phyloP scores from a whole-genome alignment of 495 filamentous ascomycete species.

The Xylaria cubensis region DNA sequence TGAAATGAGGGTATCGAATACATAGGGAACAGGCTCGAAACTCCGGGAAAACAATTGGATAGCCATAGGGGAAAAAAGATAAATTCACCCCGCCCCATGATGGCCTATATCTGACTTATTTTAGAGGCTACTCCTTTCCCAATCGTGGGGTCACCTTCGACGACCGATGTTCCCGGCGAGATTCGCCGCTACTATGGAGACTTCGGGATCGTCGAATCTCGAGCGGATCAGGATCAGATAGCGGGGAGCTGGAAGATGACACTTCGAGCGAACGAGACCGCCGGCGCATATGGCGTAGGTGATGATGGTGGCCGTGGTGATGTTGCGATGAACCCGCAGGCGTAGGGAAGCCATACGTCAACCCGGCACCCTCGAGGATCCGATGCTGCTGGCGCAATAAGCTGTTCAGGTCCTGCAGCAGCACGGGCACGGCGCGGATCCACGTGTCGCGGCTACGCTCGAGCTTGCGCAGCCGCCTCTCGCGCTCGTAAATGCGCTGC shows the following conservation, averaged over 20 bases:
- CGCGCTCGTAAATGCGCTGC: constrained; percentile 43
- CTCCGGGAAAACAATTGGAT: neutral
- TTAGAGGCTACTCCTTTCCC: neutral
- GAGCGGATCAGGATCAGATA: constrained; percentile 1
- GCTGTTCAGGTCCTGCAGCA: constrained; percentile 43
- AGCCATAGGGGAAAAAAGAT: neutral
- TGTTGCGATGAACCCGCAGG: neutral
- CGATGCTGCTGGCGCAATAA: constrained; percentile 33
- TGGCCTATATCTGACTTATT: neutral
- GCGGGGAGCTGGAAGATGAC: constrained; percentile 2
- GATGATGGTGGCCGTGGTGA: neutral
- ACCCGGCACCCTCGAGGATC: constrained; percentile 15
- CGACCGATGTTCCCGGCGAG: neutral
- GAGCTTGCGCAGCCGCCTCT: constrained; percentile 40
- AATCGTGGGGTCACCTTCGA: neutral
- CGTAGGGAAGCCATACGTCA: neutral
- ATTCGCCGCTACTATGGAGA: constrained; percentile 5
- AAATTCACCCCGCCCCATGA: neutral
- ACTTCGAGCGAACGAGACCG: constrained; percentile 20
- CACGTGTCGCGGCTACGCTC: constrained; percentile 43
- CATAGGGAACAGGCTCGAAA: neutral
- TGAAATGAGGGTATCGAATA: constrained; percentile 13
- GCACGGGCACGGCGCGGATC: constrained; percentile 39
- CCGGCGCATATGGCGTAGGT: neutral
- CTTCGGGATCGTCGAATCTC: constrained; percentile 15